Evolutionary conservation across 306 rosid species (phyloP), one percentile per base, ranked within the genome.

Genomic region (Parietaria judaica): DNA sequence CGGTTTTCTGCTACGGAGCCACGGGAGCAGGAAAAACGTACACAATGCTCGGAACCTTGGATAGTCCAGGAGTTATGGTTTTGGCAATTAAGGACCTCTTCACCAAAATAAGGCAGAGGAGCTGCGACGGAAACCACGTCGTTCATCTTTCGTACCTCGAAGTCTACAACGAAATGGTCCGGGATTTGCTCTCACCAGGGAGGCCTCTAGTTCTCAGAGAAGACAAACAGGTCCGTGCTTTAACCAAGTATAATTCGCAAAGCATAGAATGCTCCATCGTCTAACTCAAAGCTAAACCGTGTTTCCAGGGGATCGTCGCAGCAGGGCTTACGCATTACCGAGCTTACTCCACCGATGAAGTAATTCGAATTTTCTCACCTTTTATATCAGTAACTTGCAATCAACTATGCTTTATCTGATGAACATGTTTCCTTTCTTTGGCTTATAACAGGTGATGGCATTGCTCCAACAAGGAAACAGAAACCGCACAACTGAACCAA

Each of bases 31-130:
- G 98, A 43, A 92, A 92, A 69, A 92, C 98, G 2, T 88, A 88
- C 73, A 92, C 98, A 52, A 92, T 92, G 98, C 94, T 92, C 1
- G 96, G 98, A 2, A 92, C 95, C 4, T 52, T 82, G 52, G 96
- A 88, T 81, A 92, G 67, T 79, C 96, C 96, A 11, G 98, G 98
- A 43, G 98, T 92, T 61, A 92, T 92, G 96, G 98, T 92, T 77
- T 74, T 88, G 85, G 98, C 98, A 13, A 92, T 92, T 50, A 88
- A 92, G 80, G 98, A 92, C 63, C 85, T 92, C 14, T 92, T 92
- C 74, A 65, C 68, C 16, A 92, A 92, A 80, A 77, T 92, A 31
- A 84, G 88, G 79, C 95, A 84, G 62, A 80, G 94, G 76, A 92
- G 98, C 65, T 84, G 67, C 63, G 96, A 92, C 73, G 98, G 96